Evolutionary conservation across 148 eudicot genomes (phyloP).

Genomic region (Vaccinium myrtillus): DNA sequence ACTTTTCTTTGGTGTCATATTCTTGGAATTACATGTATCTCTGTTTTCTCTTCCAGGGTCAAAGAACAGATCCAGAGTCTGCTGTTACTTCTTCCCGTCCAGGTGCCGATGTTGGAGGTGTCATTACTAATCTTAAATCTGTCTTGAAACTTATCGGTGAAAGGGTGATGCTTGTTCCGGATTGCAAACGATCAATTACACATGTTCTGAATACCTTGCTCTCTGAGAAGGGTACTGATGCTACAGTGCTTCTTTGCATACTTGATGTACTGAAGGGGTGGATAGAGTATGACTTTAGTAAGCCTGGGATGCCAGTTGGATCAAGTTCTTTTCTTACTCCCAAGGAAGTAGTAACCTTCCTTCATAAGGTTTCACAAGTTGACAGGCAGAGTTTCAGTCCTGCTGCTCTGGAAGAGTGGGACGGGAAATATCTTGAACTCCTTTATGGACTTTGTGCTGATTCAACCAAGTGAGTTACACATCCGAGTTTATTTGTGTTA

Average conservation of each 20-base stretch:
- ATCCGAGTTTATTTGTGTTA: background rate
- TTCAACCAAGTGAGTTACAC: conserved; percentile 63
- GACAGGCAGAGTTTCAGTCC: conserved; percentile 76
- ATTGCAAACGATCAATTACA: conserved; percentile 72
- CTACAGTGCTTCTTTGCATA: conserved; percentile 87
- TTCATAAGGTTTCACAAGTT: conserved; percentile 95
- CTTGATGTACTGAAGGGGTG: conserved; percentile 85
- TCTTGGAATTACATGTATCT: background rate
- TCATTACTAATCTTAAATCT: conserved; percentile 73
- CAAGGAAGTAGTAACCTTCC: conserved; percentile 88
- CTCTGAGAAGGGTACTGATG: conserved; percentile 87
- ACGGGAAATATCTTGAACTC: conserved; percentile 76
- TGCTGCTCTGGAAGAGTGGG: conserved; percentile 81
- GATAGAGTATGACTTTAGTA: conserved; percentile 86
- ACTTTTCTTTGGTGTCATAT: background rate
- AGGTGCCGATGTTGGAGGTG: conserved; percentile 78
- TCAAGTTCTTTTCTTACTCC: conserved; percentile 61
- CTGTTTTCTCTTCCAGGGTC: conserved; percentile 55
- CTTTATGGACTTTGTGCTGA: conserved; percentile 95
- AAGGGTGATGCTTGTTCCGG: conserved; percentile 82
- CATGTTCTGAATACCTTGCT: conserved; percentile 76
- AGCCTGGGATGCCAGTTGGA: conserved; percentile 52
- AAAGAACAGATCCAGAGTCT: conserved; percentile 82
- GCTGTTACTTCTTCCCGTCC: conserved; percentile 86
- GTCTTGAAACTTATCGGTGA: conserved; percentile 84